phyloP scores from a whole-genome alignment of 345 rosid species.

The Lumnitzera littorea region DNA sequence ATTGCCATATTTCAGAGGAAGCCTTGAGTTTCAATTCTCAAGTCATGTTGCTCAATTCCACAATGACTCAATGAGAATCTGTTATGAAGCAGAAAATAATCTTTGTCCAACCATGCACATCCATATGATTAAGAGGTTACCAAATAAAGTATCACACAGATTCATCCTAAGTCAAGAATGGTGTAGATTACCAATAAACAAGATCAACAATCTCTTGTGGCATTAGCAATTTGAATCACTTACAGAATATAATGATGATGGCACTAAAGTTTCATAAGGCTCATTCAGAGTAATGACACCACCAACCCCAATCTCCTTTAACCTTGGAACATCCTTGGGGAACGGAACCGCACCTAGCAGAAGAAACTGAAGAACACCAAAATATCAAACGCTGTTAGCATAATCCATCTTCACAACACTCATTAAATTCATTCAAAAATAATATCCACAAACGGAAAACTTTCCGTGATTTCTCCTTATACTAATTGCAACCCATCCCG shows the following conservation, averaged over 20 bases:
- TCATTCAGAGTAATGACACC: conserved; percentile 85
- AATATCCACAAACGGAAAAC: too few relatives aligned
- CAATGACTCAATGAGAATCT: too few relatives aligned
- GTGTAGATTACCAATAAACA: too few relatives aligned
- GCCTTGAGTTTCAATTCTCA: background rate
- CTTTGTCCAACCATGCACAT: too few relatives aligned
- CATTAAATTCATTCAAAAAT: too few relatives aligned
- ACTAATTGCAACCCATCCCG: too few relatives aligned
- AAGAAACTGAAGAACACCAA: conserved; percentile 34
- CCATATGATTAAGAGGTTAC: too few relatives aligned
- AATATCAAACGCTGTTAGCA: background rate
- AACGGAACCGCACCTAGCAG: conserved; percentile 88
- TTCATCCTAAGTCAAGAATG: too few relatives aligned
- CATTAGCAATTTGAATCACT: conserved; percentile 10
- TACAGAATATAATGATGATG: conserved; percentile 63
- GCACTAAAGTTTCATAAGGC: conserved; percentile 74
- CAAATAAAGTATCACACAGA: too few relatives aligned
- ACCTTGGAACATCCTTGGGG: conserved; percentile 64
- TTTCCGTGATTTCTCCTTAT: too few relatives aligned
- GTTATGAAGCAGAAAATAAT: too few relatives aligned
- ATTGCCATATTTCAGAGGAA: background rate
- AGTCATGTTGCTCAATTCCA: background rate
- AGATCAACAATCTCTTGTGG: background rate
- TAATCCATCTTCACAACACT: too few relatives aligned
- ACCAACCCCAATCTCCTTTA: conserved; percentile 69